phyloP scores from a whole-genome alignment of 2,329 filamentous ascomycete species.

The Fusarium denticulatum region DNA sequence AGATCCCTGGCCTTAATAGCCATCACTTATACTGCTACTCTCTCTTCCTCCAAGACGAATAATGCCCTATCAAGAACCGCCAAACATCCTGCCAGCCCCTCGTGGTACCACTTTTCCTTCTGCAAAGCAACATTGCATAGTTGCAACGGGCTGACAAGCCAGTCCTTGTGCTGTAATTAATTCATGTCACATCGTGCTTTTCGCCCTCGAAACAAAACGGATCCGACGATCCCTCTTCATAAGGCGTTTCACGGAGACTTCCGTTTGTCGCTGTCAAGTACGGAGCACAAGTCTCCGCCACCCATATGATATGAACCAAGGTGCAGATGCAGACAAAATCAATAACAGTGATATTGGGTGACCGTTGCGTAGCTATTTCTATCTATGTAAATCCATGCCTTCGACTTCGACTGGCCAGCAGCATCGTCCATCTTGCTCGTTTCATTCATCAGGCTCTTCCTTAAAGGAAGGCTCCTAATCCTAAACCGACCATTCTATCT shows the following conservation, averaged over 20 bases:
- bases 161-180: constrained; percentile 35
- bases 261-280: background rate
- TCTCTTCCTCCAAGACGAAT: background rate
- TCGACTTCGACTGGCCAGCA: constrained; percentile 43
- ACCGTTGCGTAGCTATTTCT: constrained; percentile 38
- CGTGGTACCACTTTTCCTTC: constrained; percentile 34
- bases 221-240: constrained; percentile 29
- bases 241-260: constrained; percentile 28
- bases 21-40: constrained; percentile 2
- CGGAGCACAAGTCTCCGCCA: background rate
- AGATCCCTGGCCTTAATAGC: constrained; percentile 29
- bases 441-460: constrained; percentile 42
- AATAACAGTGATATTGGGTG: constrained; percentile 36
- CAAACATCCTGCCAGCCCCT: constrained; percentile 27
- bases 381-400: constrained; percentile 41
- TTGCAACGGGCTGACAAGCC: constrained; percentile 23
- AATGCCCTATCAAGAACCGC: constrained; percentile 28
- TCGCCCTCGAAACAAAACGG: constrained; percentile 38
- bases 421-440: constrained; percentile 44
- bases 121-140: constrained; percentile 36
- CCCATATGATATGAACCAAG: background rate
- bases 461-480: constrained; percentile 35
- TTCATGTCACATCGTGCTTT: constrained; percentile 35
- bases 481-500: constrained; percentile 41
- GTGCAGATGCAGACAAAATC: constrained; percentile 2